Conservation (phyloP, 495 filamentous ascomycete genomes). For the Bathelium albidoporum region DNA sequence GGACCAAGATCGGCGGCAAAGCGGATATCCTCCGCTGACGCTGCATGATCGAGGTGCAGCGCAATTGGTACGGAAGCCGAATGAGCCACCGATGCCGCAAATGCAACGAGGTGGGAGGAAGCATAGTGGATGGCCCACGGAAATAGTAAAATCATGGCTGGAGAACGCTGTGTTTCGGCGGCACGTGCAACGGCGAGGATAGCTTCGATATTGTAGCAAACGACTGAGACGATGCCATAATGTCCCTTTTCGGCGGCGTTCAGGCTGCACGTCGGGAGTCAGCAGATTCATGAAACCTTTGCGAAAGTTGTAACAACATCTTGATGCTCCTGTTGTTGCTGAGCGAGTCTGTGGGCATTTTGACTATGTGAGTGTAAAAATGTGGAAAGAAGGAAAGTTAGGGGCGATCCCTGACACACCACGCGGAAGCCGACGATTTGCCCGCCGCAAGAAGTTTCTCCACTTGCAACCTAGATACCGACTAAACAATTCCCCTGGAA, state of each 20-base stretch:
- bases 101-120: constrained; percentile 45
- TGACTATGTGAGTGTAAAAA: neutral
- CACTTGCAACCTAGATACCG: no score
- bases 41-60: constrained; percentile 17
- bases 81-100: constrained; percentile 50
- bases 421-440: no score
- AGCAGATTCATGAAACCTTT: neutral
- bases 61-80: constrained; percentile 36
- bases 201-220: constrained; percentile 9
- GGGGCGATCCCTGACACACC: no score
- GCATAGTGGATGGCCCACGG: constrained; percentile 8
- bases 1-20: constrained; percentile 14
- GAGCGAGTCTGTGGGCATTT: constrained; percentile 3
- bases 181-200: constrained; percentile 6
- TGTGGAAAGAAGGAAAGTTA: no score
- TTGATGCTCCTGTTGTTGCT: constrained; percentile 50
- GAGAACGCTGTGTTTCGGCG: constrained; percentile 6
- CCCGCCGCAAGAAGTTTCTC: no score
- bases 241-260: neutral
- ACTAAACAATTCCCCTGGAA: no score
- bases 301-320: constrained; percentile 29
- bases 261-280: neutral
- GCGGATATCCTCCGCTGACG: constrained; percentile 10
- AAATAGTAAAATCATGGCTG: constrained; percentile 11
- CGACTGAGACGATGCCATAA: constrained; percentile 4